Percentiles rank a stretch among this genome's conserved stretches.
Conservation (phyloP, 2,329 filamentous ascomycete species). For the Waltergamsia citrina region DNA sequence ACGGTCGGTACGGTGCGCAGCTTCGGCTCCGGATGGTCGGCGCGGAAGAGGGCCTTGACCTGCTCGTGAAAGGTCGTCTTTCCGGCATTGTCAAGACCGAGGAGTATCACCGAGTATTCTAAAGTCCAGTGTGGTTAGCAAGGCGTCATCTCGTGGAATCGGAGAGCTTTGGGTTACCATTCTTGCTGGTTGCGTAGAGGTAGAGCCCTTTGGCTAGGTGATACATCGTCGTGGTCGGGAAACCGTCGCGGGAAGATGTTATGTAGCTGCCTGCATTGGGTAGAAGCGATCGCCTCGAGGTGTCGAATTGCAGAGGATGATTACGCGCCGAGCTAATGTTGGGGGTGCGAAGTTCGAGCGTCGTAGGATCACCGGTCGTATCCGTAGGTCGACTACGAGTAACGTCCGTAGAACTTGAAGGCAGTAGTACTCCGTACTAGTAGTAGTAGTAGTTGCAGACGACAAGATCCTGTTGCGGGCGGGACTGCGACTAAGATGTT, state of each 20-base stretch:
- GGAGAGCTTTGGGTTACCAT: conserved; percentile 46
- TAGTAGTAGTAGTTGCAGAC: no score
- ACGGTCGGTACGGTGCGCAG: conserved; percentile 91
- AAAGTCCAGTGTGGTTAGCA: conserved; percentile 3
- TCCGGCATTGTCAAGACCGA: conserved; percentile 95
- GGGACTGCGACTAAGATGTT: no score
- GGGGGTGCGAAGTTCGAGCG: no score
- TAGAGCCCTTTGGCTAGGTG: conserved; percentile 93
- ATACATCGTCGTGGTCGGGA: conserved; percentile 59
- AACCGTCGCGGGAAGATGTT: neutral
- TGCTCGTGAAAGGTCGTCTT: conserved; percentile 98
- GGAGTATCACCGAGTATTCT: conserved; percentile 96
- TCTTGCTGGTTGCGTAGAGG: conserved; percentile 91
- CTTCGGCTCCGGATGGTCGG: conserved; percentile 51
- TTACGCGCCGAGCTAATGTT: no score
- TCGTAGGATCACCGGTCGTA: no score
- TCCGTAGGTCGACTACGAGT: no score
- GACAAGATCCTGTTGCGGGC: no score
- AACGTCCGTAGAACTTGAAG: no score
- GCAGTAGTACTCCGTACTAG: no score
- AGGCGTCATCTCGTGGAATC: conserved; percentile 5
- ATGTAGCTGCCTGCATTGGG: neutral
- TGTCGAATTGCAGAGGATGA: conserved; percentile 1
- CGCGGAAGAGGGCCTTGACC: conserved; percentile 79
- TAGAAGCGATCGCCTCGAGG: neutral